Conservation (phyloP, 2,329 filamentous ascomycete genomes). For the Neofusicoccum sp. region DNA sequence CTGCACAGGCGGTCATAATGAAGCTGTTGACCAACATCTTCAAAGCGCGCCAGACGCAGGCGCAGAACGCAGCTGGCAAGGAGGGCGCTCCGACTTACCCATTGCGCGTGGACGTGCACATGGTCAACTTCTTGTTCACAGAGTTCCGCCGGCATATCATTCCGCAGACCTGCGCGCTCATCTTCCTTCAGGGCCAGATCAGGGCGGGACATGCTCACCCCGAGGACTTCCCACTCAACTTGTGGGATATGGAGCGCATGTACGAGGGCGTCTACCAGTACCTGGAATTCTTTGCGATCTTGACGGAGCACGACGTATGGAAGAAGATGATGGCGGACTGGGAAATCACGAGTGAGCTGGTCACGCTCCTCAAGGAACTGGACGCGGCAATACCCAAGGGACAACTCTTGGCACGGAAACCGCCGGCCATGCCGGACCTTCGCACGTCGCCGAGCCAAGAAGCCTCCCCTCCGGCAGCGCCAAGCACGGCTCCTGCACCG, state of each 20-base stretch:
- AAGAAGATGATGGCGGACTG: conserved; percentile 84
- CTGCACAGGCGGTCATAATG: conserved; percentile 88
- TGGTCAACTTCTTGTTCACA: conserved; percentile 86
- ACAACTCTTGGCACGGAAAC: conserved; percentile 48
- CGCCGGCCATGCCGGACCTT: conserved; percentile 49
- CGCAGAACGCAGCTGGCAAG: conserved; percentile 24
- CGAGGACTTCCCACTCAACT: conserved; percentile 87
- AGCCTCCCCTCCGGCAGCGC: conserved; percentile 28
- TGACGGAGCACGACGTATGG: conserved; percentile 81
- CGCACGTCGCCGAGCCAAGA: conserved; percentile 33
- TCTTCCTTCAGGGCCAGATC: conserved; percentile 89
- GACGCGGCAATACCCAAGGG: conserved; percentile 81
- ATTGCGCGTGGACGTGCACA: conserved; percentile 56
- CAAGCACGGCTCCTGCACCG: conserved; percentile 29
- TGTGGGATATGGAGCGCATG: conserved; percentile 97
- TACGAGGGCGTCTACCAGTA: conserved; percentile 95
- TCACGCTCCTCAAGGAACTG: conserved; percentile 81
- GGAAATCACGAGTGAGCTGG: conserved; percentile 85
- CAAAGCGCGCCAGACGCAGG: conserved; percentile 54
- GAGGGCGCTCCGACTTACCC: conserved; percentile 28
- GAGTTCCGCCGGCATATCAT: conserved; percentile 91
- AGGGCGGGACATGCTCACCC: conserved; percentile 71
- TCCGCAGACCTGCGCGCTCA: conserved; percentile 89
- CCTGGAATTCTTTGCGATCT: conserved; percentile 86
- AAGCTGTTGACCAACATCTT: conserved; percentile 90